Percentiles rank a stretch among this genome's conserved stretches.
phyloP scores from a whole-genome alignment of 2,329 filamentous ascomycete species.

The Talaromyces amestolkiae region DNA sequence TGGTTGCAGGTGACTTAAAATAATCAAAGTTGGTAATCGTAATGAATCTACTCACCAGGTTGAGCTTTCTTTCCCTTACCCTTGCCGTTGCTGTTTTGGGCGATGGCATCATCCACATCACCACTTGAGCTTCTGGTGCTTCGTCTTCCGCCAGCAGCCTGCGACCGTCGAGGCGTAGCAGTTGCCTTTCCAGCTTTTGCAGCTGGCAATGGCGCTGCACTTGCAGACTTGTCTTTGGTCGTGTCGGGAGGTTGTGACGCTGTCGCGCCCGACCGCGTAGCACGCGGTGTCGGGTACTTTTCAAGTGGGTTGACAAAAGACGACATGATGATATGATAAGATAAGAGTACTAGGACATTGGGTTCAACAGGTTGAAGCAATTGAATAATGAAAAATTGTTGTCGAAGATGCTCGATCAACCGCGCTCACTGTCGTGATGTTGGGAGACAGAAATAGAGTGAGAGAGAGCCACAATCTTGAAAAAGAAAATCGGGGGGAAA shows the following conservation, averaged over 20 bases:
- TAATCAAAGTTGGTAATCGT: background rate
- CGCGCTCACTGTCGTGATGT: conserved; percentile 1
- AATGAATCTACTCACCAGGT: conserved; percentile 8
- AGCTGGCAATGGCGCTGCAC: background rate
- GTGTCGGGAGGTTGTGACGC: conserved; percentile 1
- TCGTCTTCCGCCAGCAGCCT: background rate
- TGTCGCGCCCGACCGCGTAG: conserved; percentile 15
- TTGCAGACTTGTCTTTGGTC: conserved; percentile 1
- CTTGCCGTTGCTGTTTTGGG: conserved; percentile 9
- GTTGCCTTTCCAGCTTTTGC: background rate
- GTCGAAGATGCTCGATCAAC: background rate
- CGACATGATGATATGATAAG: conserved; percentile 15
- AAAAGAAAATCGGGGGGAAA: background rate
- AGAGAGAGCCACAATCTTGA: background rate
- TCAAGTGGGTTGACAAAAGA: conserved; percentile 5
- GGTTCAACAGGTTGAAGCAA: background rate
- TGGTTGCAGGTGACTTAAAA: background rate
- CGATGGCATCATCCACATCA: conserved; percentile 4
- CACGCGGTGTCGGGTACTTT: conserved; percentile 17
- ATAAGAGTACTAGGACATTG: conserved; percentile 9
- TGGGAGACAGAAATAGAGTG: background rate
- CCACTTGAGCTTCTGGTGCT: conserved; percentile 11
- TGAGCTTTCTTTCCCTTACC: conserved; percentile 6
- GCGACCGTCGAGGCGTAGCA: background rate
- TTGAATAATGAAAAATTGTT: background rate